Conservation (phyloP, 495 filamentous ascomycete species). For the Penicillium parvum region DNA sequence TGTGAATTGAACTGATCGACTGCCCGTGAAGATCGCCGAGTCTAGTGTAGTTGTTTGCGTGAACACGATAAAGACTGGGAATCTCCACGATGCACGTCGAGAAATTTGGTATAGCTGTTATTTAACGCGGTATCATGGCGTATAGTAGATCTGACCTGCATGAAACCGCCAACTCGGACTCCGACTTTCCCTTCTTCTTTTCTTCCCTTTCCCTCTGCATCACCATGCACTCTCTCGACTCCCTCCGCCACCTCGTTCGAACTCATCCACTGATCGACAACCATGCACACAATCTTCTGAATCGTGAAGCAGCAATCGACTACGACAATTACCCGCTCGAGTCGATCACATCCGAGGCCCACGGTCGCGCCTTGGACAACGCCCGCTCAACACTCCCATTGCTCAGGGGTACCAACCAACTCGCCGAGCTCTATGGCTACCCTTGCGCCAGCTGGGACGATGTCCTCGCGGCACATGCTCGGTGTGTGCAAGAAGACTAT, state of each 20-base stretch:
- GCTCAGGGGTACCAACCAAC: constrained; percentile 64
- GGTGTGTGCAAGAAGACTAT: constrained; percentile 51
- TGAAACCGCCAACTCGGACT: too few relatives aligned
- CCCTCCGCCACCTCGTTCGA: constrained; percentile 50
- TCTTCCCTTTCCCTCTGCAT: constrained; percentile 1
- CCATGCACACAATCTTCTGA: constrained; percentile 78
- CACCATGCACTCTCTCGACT: constrained; percentile 30
- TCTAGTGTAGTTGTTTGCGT: too few relatives aligned
- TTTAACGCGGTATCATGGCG: too few relatives aligned
- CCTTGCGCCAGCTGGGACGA: constrained; percentile 53
- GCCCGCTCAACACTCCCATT: constrained; percentile 60
- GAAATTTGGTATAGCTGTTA: too few relatives aligned
- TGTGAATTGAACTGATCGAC: too few relatives aligned
- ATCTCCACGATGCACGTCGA: too few relatives aligned
- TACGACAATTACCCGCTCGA: constrained; percentile 41
- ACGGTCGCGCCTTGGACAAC: constrained; percentile 59
- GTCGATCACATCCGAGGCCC: constrained; percentile 71
- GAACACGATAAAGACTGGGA: too few relatives aligned
- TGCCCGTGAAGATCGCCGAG: too few relatives aligned
- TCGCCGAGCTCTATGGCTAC: constrained; percentile 59
- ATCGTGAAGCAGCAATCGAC: constrained; percentile 27
- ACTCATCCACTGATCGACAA: constrained; percentile 79
- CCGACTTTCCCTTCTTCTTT: background rate
- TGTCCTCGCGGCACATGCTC: constrained; percentile 55
- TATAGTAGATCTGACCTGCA: too few relatives aligned